Conservation (phyloP, 345 rosid genomes). For the Salix koriyanagi region DNA sequence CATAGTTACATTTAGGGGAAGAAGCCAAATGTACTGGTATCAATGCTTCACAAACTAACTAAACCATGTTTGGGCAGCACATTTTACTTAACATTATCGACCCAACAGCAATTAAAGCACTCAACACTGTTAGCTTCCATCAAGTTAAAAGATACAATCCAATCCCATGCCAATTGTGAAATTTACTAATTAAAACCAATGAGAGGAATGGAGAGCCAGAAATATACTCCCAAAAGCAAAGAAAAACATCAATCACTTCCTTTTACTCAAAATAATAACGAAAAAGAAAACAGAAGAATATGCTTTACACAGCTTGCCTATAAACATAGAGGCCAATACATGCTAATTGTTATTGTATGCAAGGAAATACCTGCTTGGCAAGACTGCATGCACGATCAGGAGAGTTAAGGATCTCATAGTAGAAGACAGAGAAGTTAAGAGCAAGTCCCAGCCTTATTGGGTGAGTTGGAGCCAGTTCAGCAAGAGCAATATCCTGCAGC, state of each 20-base stretch:
- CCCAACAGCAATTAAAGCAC: neutral
- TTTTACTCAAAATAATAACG: neutral
- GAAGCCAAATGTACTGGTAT: neutral
- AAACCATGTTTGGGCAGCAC: neutral
- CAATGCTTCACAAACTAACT: neutral
- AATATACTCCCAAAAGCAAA: neutral
- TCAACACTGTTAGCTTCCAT: neutral
- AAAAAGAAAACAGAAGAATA: neutral
- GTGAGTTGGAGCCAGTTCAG: conserved; percentile 90
- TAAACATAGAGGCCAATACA: neutral
- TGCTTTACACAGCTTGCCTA: neutral
- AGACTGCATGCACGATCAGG: conserved; percentile 97
- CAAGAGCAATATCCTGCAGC: conserved; percentile 82
- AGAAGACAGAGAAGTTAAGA: conserved; percentile 96
- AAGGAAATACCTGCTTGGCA: conserved; percentile 67
- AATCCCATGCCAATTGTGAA: neutral
- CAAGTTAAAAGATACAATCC: neutral
- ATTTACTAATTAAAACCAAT: neutral
- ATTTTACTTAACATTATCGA: neutral
- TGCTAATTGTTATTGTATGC: neutral
- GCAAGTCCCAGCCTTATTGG: conserved; percentile 97
- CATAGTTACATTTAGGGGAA: neutral
- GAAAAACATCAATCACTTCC: neutral
- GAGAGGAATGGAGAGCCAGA: neutral
- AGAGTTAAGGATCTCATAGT: conserved; percentile 96